Evolutionary conservation across 768 basidiomycete genomes (phyloP).

Genomic region (Leccinum olivaceopallidum): DNA sequence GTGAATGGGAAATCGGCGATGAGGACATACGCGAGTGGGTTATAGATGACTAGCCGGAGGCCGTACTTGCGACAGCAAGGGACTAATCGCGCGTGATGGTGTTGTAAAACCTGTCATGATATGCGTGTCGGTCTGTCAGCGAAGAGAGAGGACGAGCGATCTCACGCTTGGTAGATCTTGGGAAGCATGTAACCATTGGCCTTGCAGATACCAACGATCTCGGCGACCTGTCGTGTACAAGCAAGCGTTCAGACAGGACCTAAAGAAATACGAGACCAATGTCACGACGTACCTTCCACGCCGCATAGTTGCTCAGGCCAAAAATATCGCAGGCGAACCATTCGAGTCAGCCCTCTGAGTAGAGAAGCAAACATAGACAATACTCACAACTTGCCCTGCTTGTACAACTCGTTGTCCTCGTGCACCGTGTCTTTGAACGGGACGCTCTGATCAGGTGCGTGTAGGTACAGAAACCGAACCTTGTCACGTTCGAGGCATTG

Average conservation of each 20-base stretch:
- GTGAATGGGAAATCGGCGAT: background rate
- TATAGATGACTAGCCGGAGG: constrained; percentile 56
- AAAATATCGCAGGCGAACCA: constrained; percentile 46
- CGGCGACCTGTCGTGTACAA: constrained; percentile 44
- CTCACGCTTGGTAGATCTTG: constrained; percentile 54
- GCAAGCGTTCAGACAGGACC: background rate
- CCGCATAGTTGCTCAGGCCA: constrained; percentile 58
- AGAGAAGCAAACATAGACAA: background rate
- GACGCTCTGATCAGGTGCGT: constrained; percentile 58
- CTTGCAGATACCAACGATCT: constrained; percentile 57
- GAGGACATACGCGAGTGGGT: constrained; percentile 47
- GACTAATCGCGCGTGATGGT: constrained; percentile 49
- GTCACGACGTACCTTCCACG: constrained; percentile 50
- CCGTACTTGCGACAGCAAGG: constrained; percentile 60
- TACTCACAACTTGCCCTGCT: constrained; percentile 56
- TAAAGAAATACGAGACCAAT: background rate
- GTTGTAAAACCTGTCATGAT: constrained; percentile 41
- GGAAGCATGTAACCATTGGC: constrained; percentile 55
- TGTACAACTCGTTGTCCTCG: constrained; percentile 53
- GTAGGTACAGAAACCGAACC: constrained; percentile 55
- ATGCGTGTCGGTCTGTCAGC: background rate
- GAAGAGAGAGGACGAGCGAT: background rate
- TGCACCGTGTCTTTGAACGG: constrained; percentile 57
- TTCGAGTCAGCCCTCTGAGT: background rate
- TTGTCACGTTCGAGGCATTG: constrained; percentile 46